phyloP scores from a whole-genome alignment of 1,284 basidiomycete genomes.

The Pseudozyma tsukubaensis region DNA sequence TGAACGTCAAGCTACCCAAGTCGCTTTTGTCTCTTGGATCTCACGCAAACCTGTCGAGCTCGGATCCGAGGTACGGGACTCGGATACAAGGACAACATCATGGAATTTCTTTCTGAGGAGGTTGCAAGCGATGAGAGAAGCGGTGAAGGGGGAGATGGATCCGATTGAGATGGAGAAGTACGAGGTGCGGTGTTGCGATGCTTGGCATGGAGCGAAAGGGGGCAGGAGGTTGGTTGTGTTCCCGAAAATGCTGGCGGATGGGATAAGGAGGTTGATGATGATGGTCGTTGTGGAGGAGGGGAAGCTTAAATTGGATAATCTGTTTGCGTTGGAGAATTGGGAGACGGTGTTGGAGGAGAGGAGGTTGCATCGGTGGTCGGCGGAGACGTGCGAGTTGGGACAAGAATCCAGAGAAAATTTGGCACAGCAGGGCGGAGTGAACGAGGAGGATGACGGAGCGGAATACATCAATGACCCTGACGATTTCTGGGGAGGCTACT shows the following conservation, averaged over 20 bases:
- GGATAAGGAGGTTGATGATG: conserved; percentile 9
- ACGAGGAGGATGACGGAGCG: conserved; percentile 11
- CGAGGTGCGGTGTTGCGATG: conserved; percentile 9
- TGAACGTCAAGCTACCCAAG: background rate
- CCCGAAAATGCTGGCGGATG: background rate
- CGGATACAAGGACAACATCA: background rate
- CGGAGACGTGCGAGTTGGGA: background rate
- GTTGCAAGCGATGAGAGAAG: background rate
- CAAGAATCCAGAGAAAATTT: background rate
- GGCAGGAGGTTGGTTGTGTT: conserved; percentile 3
- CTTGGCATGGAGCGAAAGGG: conserved; percentile 6
- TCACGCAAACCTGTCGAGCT: conserved; percentile 32
- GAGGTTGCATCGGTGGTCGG: conserved; percentile 7
- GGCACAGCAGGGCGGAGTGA: background rate
- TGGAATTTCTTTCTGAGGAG: conserved; percentile 1
- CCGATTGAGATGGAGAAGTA: conserved; percentile 12
- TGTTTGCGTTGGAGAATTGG: conserved; percentile 4
- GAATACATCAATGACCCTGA: conserved; percentile 47
- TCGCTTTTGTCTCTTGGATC: conserved; percentile 14
- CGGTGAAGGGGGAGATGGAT: conserved; percentile 1
- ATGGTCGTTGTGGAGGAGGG: background rate
- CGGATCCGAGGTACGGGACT: rapidly evolving
- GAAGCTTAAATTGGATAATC: conserved; percentile 26
- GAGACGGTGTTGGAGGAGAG: background rate
- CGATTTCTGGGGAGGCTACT: conserved; percentile 48